Evolutionary conservation across 306 rosid species (phyloP), one percentile per base, ranked within the genome.

Genomic region (Corylus avellana): DNA sequence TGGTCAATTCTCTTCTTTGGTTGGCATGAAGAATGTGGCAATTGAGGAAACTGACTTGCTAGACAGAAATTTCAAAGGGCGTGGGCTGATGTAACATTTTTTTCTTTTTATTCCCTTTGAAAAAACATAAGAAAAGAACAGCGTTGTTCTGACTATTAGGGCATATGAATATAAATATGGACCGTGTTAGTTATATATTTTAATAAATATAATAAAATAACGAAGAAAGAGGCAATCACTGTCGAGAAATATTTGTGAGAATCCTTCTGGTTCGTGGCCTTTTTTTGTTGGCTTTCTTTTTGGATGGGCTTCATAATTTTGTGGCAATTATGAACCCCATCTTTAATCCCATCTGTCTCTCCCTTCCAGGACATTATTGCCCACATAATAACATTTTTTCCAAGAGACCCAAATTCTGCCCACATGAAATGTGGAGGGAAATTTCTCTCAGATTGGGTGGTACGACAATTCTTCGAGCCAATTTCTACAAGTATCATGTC

Each of bases 231-330:
- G 74, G 79, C 81, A 67, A 82, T 89, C 94, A 55, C 84, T 78
- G n/a, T 89, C 92, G 75, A 76, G 79, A 79, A 79, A 90, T 81
- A 88, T 85, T 84, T 81, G 81, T 66, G 86, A 77, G 90, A 82
- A 85, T 90, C 88, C 86, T 63, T 66, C 73, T 82, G 78, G 75
- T 84, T 57, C 77, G 27, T 64, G 75, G 50, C 53, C 82, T 74
- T 76, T 86, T 88, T 76, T 86, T 88, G 89, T 86, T 83, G 78
- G 79, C 57, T 80, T 84, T 82, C 87, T 63, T 79, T 85, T 85
- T 87, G 90, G 90, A 91, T 82, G 76, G 46, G 83, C 80, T 57
- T 66, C 70, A 74, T 87, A 79, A 84, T 63, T 91, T 78, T 78
- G 79, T 70, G 66, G 80, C 84, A 86, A 85, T 85, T 82, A 75